Conservation (phyloP, 805 yeast genomes). For the Suhomyces xylopsoci region DNA sequence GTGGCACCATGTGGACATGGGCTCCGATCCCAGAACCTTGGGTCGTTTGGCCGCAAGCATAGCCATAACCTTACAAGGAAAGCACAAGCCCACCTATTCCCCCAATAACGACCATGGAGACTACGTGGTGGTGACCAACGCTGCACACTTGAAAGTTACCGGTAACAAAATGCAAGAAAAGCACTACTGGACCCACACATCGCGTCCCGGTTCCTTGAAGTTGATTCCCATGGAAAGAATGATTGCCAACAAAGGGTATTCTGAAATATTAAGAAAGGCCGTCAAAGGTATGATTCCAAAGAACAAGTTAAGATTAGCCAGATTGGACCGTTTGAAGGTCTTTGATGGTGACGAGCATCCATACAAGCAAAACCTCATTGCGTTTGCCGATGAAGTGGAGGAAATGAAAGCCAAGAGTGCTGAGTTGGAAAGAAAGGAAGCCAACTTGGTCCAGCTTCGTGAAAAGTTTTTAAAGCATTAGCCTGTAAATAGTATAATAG, state of each 20-base stretch:
- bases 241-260: slow-evolving; percentile 75
- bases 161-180: slow-evolving; percentile 82
- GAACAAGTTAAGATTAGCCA: slow-evolving; percentile 71
- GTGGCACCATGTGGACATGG: slow-evolving; percentile 96
- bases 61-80: slow-evolving; percentile 89
- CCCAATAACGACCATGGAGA: slow-evolving; percentile 82
- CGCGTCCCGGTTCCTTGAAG: slow-evolving; percentile 86
- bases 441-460: slow-evolving; percentile 31
- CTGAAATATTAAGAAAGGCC: slow-evolving; percentile 82
- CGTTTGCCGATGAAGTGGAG: slow-evolving; percentile 76
- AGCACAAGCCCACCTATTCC: slow-evolving; percentile 89
- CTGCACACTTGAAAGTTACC: slow-evolving; percentile 74
- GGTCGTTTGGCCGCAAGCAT: slow-evolving; percentile 91
- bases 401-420: slow-evolving; percentile 44
- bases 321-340: slow-evolving; percentile 81
- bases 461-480: slow-evolving; percentile 29
- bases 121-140: slow-evolving; percentile 94
- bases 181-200: slow-evolving; percentile 84
- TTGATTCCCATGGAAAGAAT: slow-evolving; percentile 77
- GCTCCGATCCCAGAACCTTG: slow-evolving; percentile 76
- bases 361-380: slow-evolving; percentile 75
- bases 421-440: slow-evolving; percentile 35
- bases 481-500: neutral
- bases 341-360: slow-evolving; percentile 90
- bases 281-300: slow-evolving; percentile 97